These are phyloP conservation scores for Apiospora arundinis DNA, from an alignment of 2,329 filamentous ascomycete genomes.

Conservation along the genomic window DNA sequence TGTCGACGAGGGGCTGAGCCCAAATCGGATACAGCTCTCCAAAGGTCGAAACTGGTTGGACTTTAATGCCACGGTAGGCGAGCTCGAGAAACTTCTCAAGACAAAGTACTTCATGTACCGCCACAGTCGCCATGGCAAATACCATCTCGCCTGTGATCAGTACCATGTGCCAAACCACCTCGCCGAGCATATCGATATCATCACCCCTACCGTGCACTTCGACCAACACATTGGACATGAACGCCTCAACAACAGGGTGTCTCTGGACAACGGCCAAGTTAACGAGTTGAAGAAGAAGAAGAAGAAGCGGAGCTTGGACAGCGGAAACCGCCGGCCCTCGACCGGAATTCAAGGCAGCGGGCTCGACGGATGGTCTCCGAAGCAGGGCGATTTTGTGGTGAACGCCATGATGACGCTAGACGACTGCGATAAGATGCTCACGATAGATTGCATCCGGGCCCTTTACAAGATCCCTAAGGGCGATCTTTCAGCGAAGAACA, in stretches of 20 bases:
- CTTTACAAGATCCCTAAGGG: slow-evolving; percentile 52
- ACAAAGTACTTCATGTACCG: slow-evolving; percentile 59
- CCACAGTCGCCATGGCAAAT: slow-evolving; percentile 43
- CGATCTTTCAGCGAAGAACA: slow-evolving; percentile 41
- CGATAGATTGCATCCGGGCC: slow-evolving; percentile 60
- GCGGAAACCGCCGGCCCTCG: slow-evolving; percentile 28
- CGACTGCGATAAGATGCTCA: slow-evolving; percentile 61
- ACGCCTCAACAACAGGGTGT: slow-evolving; percentile 32
- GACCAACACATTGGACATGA: slow-evolving; percentile 56
- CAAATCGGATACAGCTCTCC: slow-evolving; percentile 54
- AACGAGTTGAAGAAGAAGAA: slow-evolving; percentile 35
- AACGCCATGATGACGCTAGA: slow-evolving; percentile 40
- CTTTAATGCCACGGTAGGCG: slow-evolving; percentile 59
- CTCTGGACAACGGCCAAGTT: slow-evolving; percentile 32
- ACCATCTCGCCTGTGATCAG: slow-evolving; percentile 49
- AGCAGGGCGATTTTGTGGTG: slow-evolving; percentile 38
- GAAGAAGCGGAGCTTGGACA: slow-evolving; percentile 29
- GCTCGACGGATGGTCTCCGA: slow-evolving; percentile 35
- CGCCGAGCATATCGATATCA: slow-evolving; percentile 47
- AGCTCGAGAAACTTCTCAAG: slow-evolving; percentile 59
- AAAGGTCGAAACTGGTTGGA: slow-evolving; percentile 59
- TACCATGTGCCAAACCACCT: slow-evolving; percentile 49
- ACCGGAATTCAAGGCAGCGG: slow-evolving; percentile 39
- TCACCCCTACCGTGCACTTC: slow-evolving; percentile 49
- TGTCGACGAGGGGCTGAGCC: slow-evolving; percentile 55